Evolutionary conservation across 208 protist species (phyloP).

Genomic region (Naegleria fowleri): DNA sequence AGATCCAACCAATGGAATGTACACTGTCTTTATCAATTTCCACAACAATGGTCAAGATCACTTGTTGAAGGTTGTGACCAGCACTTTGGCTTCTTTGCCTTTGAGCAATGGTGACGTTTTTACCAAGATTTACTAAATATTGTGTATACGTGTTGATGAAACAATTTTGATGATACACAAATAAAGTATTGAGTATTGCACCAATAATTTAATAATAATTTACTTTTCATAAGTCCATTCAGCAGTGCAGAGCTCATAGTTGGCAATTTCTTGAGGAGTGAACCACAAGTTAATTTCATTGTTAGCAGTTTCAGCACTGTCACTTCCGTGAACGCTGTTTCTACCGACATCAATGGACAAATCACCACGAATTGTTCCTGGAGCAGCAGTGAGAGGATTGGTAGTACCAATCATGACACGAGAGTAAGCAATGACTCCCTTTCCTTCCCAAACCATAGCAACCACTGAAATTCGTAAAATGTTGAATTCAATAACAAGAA

Average conservation of each 20-base stretch:
- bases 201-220: not conserved
- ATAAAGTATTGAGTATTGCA: too few relatives aligned
- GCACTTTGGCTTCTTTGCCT: not conserved
- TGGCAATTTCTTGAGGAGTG: slow-evolving; percentile 70
- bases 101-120: not conserved
- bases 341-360: slow-evolving; percentile 83
- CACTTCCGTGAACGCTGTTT: slow-evolving; percentile 94
- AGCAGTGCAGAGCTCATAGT: slow-evolving; percentile 63
- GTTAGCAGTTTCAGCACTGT: slow-evolving; percentile 79
- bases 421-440: slow-evolving; percentile 79
- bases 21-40: not conserved
- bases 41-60: not conserved
- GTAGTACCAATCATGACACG: slow-evolving; percentile 89
- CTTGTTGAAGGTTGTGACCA: not conserved
- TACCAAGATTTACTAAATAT: not conserved
- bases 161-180: too few relatives aligned
- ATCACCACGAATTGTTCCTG: slow-evolving; percentile 94
- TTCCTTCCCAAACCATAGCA: slow-evolving; percentile 94
- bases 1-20: not conserved
- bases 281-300: slow-evolving; percentile 95
- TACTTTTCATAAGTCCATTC: slow-evolving; percentile 72
- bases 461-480: too few relatives aligned
- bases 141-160: too few relatives aligned
- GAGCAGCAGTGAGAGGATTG: slow-evolving; percentile 79
- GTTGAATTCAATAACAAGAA: slow-evolving; percentile 58